Evolutionary conservation across 345 rosid genomes (phyloP).

Genomic region (Cardamine resedifolia): DNA sequence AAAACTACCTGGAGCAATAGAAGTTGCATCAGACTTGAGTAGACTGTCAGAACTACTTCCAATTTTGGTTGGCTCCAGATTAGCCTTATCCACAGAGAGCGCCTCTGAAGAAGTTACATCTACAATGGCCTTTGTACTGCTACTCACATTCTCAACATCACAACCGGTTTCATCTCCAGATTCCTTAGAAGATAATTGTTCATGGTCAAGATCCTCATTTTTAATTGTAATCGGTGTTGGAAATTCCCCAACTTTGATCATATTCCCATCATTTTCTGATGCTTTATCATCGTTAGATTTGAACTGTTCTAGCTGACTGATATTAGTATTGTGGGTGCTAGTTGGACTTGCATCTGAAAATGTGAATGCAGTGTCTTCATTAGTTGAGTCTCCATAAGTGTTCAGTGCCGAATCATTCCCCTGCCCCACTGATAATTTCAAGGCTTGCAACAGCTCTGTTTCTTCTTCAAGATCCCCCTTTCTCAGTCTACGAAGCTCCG

Average conservation of each 20-base stretch:
- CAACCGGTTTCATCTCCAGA: conserved; percentile 28
- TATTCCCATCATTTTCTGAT: conserved; percentile 26
- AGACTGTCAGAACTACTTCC: conserved; percentile 30
- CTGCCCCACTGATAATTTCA: conserved; percentile 67
- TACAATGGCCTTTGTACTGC: conserved; percentile 26
- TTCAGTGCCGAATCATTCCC: conserved; percentile 30
- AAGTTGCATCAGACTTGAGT: conserved; percentile 32
- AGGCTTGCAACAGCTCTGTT: conserved; percentile 64
- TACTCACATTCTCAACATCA: conserved; percentile 36
- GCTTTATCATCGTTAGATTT: conserved; percentile 37
- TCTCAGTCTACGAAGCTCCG: conserved; percentile 44
- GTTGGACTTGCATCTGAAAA: conserved; percentile 43
- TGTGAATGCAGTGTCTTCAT: conserved; percentile 36
- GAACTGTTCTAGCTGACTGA: conserved; percentile 38
- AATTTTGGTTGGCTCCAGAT: conserved; percentile 32
- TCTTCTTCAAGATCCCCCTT: conserved; percentile 90
- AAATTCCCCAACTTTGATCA: conserved; percentile 35
- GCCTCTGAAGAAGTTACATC: conserved; percentile 33
- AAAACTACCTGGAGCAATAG: conserved; percentile 39
- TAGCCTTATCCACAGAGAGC: conserved; percentile 30
- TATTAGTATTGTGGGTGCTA: conserved; percentile 30
- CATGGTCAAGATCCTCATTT: conserved; percentile 39
- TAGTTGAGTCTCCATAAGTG: conserved; percentile 34
- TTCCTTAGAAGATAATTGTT: conserved; percentile 38
- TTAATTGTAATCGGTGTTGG: conserved; percentile 31